Evolutionary conservation across 2,329 filamentous ascomycete genomes (phyloP).

Genomic region (Paraconiothyrium brasiliense): DNA sequence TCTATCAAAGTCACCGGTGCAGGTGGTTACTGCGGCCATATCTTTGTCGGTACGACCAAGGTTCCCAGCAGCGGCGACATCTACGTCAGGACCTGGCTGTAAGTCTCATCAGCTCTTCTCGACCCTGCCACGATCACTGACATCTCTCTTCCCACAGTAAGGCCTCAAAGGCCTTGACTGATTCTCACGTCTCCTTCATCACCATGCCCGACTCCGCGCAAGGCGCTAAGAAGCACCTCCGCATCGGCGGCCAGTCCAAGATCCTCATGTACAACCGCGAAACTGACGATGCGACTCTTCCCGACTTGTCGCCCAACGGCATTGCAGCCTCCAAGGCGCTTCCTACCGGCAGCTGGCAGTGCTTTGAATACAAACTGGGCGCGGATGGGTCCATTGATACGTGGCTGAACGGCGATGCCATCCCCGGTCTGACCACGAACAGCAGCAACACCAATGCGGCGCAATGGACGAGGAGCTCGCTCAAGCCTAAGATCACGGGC

Average conservation of each 20-base stretch:
- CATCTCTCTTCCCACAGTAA: slow-evolving; percentile 54
- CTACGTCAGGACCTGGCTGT: slow-evolving; percentile 67
- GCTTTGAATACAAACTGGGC: slow-evolving; percentile 69
- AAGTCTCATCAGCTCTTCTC: slow-evolving; percentile 42
- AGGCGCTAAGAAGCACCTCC: slow-evolving; percentile 66
- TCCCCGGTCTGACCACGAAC: slow-evolving; percentile 62
- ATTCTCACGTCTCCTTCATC: slow-evolving; percentile 70
- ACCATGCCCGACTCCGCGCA: slow-evolving; percentile 69
- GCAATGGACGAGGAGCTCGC: slow-evolving; percentile 62
- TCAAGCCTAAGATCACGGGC: slow-evolving; percentile 63
- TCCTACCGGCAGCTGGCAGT: slow-evolving; percentile 63
- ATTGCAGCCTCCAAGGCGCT: slow-evolving; percentile 64
- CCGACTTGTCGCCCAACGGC: slow-evolving; percentile 67
- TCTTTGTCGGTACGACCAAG: slow-evolving; percentile 68
- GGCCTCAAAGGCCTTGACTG: slow-evolving; percentile 65
- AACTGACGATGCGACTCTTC: slow-evolving; percentile 69
- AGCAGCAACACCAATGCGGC: slow-evolving; percentile 61
- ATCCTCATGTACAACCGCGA: slow-evolving; percentile 74
- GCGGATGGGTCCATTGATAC: slow-evolving; percentile 68
- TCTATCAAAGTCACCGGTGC: slow-evolving; percentile 77
- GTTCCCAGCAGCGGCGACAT: slow-evolving; percentile 65
- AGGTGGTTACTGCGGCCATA: slow-evolving; percentile 64
- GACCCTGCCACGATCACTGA: slow-evolving; percentile 23
- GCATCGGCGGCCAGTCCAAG: slow-evolving; percentile 68
- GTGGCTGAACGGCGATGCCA: slow-evolving; percentile 64